phyloP scores from a whole-genome alignment of 2,329 filamentous ascomycete species.

The Metarhizium album region DNA sequence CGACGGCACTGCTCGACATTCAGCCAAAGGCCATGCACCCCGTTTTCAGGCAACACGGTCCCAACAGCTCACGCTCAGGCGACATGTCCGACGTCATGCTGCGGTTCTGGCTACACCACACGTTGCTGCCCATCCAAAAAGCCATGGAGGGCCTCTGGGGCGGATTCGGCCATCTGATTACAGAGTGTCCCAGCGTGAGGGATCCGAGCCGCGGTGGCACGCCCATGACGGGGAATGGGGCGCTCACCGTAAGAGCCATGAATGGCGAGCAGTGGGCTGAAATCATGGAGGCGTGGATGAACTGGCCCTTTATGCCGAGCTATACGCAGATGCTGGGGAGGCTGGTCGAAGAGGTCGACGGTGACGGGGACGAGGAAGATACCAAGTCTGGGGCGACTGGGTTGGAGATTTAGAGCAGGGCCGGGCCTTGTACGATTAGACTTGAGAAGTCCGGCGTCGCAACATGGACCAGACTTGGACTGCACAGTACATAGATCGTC shows the following conservation, averaged over 20 bases:
- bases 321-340: constrained; percentile 38
- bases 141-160: constrained; percentile 44
- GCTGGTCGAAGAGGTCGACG: constrained; percentile 19
- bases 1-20: constrained; percentile 53
- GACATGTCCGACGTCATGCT: constrained; percentile 42
- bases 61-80: constrained; percentile 27
- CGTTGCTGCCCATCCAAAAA: constrained; percentile 31
- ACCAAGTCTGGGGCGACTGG: constrained; percentile 12
- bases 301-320: constrained; percentile 53
- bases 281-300: constrained; percentile 47
- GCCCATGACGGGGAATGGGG: constrained; percentile 25
- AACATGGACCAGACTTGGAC: background rate
- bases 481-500: background rate
- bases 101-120: constrained; percentile 30
- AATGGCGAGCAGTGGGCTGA: constrained; percentile 45
- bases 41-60: constrained; percentile 35
- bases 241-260: constrained; percentile 36
- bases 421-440: background rate
- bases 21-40: constrained; percentile 46
- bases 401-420: constrained; percentile 1
- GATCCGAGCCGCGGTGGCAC: constrained; percentile 39
- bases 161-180: constrained; percentile 44
- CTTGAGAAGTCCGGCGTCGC: background rate
- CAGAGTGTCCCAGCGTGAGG: constrained; percentile 34
- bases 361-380: constrained; percentile 17